Conservation (phyloP, 2,329 filamentous ascomycete genomes). For the Periglandula ipomoeae region DNA sequence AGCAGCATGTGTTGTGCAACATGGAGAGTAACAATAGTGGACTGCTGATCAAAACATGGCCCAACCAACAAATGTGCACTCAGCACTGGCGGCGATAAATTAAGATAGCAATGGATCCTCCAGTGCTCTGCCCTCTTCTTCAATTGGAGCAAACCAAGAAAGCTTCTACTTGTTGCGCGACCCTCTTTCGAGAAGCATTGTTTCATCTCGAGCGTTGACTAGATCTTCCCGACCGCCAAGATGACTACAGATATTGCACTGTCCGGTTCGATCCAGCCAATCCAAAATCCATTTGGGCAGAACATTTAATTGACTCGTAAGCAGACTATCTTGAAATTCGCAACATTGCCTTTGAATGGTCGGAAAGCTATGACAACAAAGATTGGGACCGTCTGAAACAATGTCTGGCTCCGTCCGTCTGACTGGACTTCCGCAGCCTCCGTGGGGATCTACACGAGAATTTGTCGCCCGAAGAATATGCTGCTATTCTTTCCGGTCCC, state of each 20-base stretch:
- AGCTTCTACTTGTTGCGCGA: too few relatives aligned
- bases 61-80: too few relatives aligned
- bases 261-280: not conserved
- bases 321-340: constrained; percentile 10
- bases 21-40: too few relatives aligned
- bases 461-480: constrained; percentile 8
- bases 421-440: constrained; percentile 8
- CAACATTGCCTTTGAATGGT: constrained; percentile 46
- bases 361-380: constrained; percentile 58
- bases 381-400: constrained; percentile 52
- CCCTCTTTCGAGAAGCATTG: too few relatives aligned
- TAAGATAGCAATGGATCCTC: too few relatives aligned
- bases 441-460: constrained; percentile 9
- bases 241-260: constrained; percentile 3
- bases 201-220: too few relatives aligned
- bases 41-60: too few relatives aligned
- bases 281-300: not conserved
- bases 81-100: too few relatives aligned
- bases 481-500: constrained; percentile 5
- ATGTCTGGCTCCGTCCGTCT: constrained; percentile 46
- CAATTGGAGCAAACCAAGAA: too few relatives aligned
- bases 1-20: too few relatives aligned
- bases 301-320: not conserved
- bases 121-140: too few relatives aligned
- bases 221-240: too few relatives aligned